Percentiles rank a stretch among this genome's conserved stretches.
phyloP scores from a whole-genome alignment of 148 eudicot genomes.

The Salicornia ramosissima region DNA sequence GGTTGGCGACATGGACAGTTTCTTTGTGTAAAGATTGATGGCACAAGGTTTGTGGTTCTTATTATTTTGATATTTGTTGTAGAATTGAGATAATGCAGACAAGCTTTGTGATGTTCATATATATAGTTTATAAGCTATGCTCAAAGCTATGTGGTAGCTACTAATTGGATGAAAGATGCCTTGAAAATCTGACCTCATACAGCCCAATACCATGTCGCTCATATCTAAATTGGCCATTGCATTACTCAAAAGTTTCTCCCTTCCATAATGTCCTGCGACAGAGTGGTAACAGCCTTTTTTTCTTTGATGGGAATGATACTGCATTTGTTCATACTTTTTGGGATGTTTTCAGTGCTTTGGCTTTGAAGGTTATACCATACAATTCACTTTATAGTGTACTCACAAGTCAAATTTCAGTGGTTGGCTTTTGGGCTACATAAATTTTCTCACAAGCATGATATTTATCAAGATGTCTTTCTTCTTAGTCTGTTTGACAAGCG shows the following conservation, averaged over 20 bases:
- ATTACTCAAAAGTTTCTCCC: no score
- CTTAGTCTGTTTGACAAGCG: background rate
- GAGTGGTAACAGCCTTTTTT: background rate
- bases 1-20: conserved; percentile 94
- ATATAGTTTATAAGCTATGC: background rate
- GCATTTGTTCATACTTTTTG: background rate
- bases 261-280: no score
- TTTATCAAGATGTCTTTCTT: background rate
- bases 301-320: background rate
- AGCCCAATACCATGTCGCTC: background rate
- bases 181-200: background rate
- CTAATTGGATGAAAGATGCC: background rate
- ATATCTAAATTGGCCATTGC: background rate
- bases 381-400: no score
- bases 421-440: background rate
- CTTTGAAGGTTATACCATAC: background rate
- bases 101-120: background rate
- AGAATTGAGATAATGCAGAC: background rate
- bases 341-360: background rate
- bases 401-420: no score
- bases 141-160: background rate
- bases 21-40: conserved; percentile 65
- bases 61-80: background rate
- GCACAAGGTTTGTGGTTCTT: conserved; percentile 53
- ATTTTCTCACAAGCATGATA: background rate